Conservation (phyloP, 371 early-diverging fungal species). For the Circinella minor region DNA sequence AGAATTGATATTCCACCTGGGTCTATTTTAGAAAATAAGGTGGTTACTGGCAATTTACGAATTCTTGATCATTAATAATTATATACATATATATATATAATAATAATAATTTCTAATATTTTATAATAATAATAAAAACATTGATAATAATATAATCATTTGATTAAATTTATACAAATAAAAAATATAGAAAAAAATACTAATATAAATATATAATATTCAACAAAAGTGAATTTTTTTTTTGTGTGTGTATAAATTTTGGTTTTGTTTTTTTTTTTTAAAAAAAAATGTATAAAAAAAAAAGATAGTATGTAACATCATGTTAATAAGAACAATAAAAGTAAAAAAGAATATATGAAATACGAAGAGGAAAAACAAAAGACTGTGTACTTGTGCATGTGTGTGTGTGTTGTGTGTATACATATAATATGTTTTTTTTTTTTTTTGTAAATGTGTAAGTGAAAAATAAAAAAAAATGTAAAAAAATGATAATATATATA, state of each 20-base stretch:
- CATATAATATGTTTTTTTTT: no score
- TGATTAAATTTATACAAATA: no score
- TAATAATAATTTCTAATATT: no score
- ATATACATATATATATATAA: no score
- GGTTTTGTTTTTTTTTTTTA: no score
- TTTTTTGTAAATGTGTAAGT: neutral
- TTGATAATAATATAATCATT: no score
- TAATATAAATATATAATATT: no score
- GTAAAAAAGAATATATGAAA: neutral
- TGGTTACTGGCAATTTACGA: constrained; percentile 96
- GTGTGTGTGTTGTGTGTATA: constrained; percentile 3
- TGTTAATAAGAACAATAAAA: neutral
- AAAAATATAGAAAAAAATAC: no score
- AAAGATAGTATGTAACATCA: constrained; percentile 1
- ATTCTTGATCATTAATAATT: constrained; percentile 73
- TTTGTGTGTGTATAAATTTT: no score
- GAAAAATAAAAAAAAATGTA: neutral
- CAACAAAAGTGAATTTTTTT: no score
- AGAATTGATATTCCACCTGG: constrained; percentile 99
- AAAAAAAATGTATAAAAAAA: neutral
- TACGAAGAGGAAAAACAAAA: neutral
- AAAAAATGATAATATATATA: neutral
- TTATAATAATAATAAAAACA: no score
- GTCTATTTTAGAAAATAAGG: constrained; percentile 96
- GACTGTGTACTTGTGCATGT: neutral